Conservation (phyloP, 148 eudicot species). For the Vaccinium corymbosum region DNA sequence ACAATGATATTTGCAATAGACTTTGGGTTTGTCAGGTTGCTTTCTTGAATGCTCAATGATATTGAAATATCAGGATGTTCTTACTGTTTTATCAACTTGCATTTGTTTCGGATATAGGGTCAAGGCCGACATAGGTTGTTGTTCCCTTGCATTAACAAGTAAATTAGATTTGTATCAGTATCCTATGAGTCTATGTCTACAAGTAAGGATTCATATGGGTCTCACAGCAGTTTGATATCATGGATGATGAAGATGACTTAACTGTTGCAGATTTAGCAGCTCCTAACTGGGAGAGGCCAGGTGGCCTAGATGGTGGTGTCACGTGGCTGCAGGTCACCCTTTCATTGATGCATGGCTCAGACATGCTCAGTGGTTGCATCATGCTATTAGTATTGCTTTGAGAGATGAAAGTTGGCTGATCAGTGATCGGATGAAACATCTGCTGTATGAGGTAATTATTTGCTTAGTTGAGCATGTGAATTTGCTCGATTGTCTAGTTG, state of each 20-base stretch:
- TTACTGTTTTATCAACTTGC: too few relatives aligned
- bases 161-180: too few relatives aligned
- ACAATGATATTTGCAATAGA: too few relatives aligned
- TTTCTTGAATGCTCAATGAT: too few relatives aligned
- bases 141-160: too few relatives aligned
- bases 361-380: constrained; percentile 91
- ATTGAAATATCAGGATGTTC: too few relatives aligned
- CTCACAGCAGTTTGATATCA: constrained; percentile 50
- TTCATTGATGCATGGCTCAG: constrained; percentile 60
- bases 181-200: too few relatives aligned
- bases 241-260: constrained; percentile 70
- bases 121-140: too few relatives aligned
- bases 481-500: neutral
- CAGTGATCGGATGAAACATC: constrained; percentile 91
- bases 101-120: too few relatives aligned
- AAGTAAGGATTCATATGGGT: constrained; percentile 29
- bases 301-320: constrained; percentile 87
- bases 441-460: constrained; percentile 79
- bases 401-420: constrained; percentile 80
- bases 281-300: constrained; percentile 92
- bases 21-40: too few relatives aligned
- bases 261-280: constrained; percentile 90
- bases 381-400: constrained; percentile 52
- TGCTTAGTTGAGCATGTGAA: constrained; percentile 9
- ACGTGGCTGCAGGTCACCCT: constrained; percentile 72